Evolutionary conservation across 768 basidiomycete species (phyloP).

Genomic region (Suillus placidus): DNA sequence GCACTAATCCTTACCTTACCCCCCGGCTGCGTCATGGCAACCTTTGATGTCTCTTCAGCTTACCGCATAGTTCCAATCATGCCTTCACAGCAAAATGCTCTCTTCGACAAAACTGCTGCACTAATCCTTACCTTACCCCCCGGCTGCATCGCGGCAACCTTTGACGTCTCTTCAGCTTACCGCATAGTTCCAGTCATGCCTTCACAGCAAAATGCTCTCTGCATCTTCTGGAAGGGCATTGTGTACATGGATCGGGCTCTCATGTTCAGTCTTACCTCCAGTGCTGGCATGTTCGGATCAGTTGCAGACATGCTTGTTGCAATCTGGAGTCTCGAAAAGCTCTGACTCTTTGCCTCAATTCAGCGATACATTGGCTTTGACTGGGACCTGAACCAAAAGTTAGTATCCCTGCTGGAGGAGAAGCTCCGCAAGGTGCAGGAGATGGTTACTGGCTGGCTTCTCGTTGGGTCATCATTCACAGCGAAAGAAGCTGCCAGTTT

Average conservation of each 20-base stretch:
- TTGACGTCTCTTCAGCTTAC: too few relatives aligned
- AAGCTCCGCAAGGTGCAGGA: conserved; percentile 26
- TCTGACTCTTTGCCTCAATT: conserved; percentile 15
- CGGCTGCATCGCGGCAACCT: too few relatives aligned
- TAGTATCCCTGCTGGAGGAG: conserved; percentile 33
- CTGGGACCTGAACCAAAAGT: conserved; percentile 29
- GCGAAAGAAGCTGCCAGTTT: too few relatives aligned
- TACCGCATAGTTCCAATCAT: conserved; percentile 42
- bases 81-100: conserved; percentile 41
- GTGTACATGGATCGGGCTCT: conserved; percentile 35
- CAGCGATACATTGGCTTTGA: conserved; percentile 36
- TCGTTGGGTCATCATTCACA: too few relatives aligned
- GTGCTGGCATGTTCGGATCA: conserved; percentile 37
- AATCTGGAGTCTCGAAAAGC: conserved; percentile 38
- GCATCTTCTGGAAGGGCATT: conserved; percentile 31
- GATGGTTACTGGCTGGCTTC: too few relatives aligned
- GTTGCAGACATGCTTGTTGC: conserved; percentile 38
- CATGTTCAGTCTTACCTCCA: conserved; percentile 25
- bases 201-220: too few relatives aligned
- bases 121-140: too few relatives aligned
- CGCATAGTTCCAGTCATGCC: too few relatives aligned
- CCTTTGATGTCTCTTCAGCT: conserved; percentile 38
- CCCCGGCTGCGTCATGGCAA: conserved; percentile 23
- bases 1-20: conserved; percentile 24
- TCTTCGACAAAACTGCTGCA: too few relatives aligned